A percentile compares a stretch with the other conserved stretches of the same genome.
Conservation (phyloP, 768 basidiomycete genomes). For the Sarcomyxa edulis region DNA sequence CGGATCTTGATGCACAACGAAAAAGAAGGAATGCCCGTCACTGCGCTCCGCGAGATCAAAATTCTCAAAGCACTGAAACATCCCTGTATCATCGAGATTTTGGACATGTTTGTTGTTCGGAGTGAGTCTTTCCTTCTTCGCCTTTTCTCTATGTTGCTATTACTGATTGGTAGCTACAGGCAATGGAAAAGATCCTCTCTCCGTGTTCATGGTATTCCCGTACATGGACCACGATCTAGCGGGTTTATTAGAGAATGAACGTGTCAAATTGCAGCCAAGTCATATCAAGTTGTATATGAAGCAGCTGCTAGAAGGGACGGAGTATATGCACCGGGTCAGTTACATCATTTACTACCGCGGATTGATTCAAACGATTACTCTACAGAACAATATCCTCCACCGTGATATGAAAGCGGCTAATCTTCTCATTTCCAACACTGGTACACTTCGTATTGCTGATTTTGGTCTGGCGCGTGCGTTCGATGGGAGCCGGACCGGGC, state of each 20-base stretch:
- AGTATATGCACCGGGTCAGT: constrained; percentile 90
- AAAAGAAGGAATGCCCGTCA: constrained; percentile 95
- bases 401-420: constrained; percentile 99
- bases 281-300: constrained; percentile 96
- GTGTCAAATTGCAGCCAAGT: constrained; percentile 75
- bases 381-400: constrained; percentile 91
- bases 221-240: constrained; percentile 99
- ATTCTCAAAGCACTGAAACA: constrained; percentile 89
- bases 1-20: constrained; percentile 96
- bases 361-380: constrained; percentile 8
- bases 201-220: constrained; percentile 98
- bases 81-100: constrained; percentile 76
- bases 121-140: constrained; percentile 39
- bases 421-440: constrained; percentile 84
- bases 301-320: constrained; percentile 93
- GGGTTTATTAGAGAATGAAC: constrained; percentile 87
- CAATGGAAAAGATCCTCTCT: constrained; percentile 65
- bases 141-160: not conserved
- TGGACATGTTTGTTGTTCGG: constrained; percentile 89
- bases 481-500: constrained; percentile 44
- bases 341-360: constrained; percentile 3
- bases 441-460: constrained; percentile 84
- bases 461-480: constrained; percentile 91
- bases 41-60: constrained; percentile 94
- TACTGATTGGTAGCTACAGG: constrained; percentile 28